A percentile compares a stretch with the other conserved stretches of the same genome.
Conservation (phyloP, 2,329 filamentous ascomycete species). For the Botrytis aclada region DNA sequence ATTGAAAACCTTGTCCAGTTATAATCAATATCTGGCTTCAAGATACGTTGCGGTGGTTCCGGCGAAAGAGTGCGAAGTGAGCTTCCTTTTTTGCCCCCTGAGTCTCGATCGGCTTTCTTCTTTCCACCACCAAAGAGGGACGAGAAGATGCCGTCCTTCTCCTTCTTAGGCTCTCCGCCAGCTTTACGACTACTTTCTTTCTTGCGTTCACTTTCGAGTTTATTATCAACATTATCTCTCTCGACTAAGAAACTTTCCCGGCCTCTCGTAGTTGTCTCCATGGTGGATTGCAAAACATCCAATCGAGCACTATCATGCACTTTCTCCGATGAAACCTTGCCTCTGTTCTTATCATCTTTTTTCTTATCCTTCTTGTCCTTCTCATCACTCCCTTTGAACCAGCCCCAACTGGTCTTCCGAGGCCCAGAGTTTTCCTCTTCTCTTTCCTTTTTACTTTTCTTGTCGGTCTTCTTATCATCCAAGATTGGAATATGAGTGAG, state of each 20-base stretch:
- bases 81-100: conserved; percentile 68
- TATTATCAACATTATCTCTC: conserved; percentile 67
- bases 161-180: conserved; percentile 72
- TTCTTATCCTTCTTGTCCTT: conserved; percentile 69
- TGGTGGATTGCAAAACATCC: conserved; percentile 83
- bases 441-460: conserved; percentile 65
- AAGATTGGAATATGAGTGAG: conserved; percentile 78
- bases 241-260: conserved; percentile 84
- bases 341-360: conserved; percentile 60
- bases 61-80: conserved; percentile 73
- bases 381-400: conserved; percentile 74
- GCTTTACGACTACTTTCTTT: conserved; percentile 75
- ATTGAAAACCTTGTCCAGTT: conserved; percentile 95
- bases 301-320: conserved; percentile 76
- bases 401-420: conserved; percentile 81
- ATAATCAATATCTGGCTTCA: conserved; percentile 89
- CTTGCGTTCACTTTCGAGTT: conserved; percentile 76
- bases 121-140: conserved; percentile 89
- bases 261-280: conserved; percentile 66
- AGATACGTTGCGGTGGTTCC: conserved; percentile 68
- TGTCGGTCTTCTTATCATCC: conserved; percentile 73
- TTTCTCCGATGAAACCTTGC: conserved; percentile 54
- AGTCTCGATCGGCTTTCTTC: conserved; percentile 79
- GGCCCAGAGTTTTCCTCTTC: conserved; percentile 55
- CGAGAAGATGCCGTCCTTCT: conserved; percentile 91